phyloP scores from a whole-genome alignment of 116 monocot genomes.

The Iris pallida region DNA sequence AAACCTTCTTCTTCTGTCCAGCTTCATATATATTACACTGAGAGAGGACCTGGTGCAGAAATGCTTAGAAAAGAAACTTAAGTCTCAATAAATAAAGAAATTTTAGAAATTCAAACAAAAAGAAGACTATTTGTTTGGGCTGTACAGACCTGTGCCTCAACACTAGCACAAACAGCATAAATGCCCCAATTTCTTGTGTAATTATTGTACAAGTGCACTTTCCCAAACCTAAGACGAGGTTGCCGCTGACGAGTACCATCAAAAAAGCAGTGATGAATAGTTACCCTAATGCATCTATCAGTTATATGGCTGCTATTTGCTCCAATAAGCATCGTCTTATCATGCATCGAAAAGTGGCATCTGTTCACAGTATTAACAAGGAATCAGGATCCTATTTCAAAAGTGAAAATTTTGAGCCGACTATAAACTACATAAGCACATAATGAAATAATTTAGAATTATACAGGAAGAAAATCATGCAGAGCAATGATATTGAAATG shows the following conservation, averaged over 20 bases:
- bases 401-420: too few species aligned
- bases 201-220: slow-evolving; percentile 94
- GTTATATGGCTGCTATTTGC: slow-evolving; percentile 39
- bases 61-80: not conserved
- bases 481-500: too few species aligned
- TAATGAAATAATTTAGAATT: too few species aligned
- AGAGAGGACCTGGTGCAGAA: slow-evolving; percentile 59
- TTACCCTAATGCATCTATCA: slow-evolving; percentile 80
- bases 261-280: slow-evolving; percentile 94
- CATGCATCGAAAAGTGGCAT: slow-evolving; percentile 68
- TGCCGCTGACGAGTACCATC: slow-evolving; percentile 84
- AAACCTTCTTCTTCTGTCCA: slow-evolving; percentile 63
- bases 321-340: slow-evolving; percentile 86
- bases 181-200: slow-evolving; percentile 92
- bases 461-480: too few species aligned
- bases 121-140: not conserved
- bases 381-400: not conserved
- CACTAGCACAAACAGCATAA: slow-evolving; percentile 94
- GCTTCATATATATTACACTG: slow-evolving; percentile 93
- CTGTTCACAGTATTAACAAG: slow-evolving; percentile 22
- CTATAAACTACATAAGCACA: too few species aligned
- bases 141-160: slow-evolving; percentile 73
- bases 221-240: slow-evolving; percentile 85
- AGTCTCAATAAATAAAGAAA: not conserved
- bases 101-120: not conserved